Evolutionary conservation across 2,329 filamentous ascomycete genomes (phyloP), one percentile per base, ranked within the genome.

Genomic region (Arthrinium phaeospermum): DNA sequence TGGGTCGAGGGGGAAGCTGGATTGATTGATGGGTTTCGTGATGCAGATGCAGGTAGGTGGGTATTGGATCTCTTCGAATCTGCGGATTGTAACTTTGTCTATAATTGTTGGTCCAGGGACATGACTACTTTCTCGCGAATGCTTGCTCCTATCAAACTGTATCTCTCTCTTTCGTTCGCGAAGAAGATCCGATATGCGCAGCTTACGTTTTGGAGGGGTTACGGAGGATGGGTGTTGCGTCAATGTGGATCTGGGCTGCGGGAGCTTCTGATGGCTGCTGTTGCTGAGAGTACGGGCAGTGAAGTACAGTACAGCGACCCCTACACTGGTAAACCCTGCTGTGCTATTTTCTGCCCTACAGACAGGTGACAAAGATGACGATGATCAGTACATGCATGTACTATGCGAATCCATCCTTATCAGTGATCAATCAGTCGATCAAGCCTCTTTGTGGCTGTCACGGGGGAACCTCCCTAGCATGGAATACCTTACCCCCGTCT

Each of bases 181-280:
- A 61, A 22, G 53, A 61, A 22, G 53, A 61, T 61, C 51, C 67
- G 67, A 45, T 68, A 46, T 46, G 44, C 67, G 67, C 67, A 68
- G 57, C 46, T 68, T 49, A 68, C 24, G 67, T 46, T 46, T 46
- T 68, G 67, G 67, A 68, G 67, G 67, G 67, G 44, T 68, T 24
- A 45, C 41, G 47, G 46, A 30, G n/a, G n/a, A 19, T 22, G 24
- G 64, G 64, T 24, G 46, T 49, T 47, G 67, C 67, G 67, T 68
- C 67, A 47, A 64, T 64, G 57, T 64, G 57, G 57, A 41, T 34
- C 34, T 41, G 53, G 22, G 53, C 53, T 61, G 53, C 14, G 53
- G 53, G 53, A 61, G 30, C 53, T 61, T 37, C 53, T 61, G 27
- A 16, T 61, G 37, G 10, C 37, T 37, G 53, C 16, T 10, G 12